Percentiles rank a stretch among this genome's conserved stretches.
These are phyloP conservation scores for Sarocladiaceae sp. DNA, from an alignment of 2,329 filamentous ascomycete genomes.

Conservation along the genomic window DNA sequence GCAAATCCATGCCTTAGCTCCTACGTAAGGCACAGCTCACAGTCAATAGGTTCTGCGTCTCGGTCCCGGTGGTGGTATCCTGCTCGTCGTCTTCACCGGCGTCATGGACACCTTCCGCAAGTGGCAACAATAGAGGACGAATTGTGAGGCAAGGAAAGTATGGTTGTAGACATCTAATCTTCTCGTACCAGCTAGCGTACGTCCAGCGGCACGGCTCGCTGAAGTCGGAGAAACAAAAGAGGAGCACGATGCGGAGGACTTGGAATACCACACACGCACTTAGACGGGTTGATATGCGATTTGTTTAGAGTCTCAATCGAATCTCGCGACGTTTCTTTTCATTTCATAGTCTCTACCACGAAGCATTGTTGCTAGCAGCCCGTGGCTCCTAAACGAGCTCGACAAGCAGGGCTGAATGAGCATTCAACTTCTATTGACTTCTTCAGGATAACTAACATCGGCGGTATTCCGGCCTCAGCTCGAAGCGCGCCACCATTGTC, in stretches of 20 bases:
- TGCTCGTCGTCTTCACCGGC: slow-evolving; percentile 82
- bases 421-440: too few species aligned
- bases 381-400: too few species aligned
- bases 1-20: slow-evolving; percentile 33
- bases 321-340: not conserved
- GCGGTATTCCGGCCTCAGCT: too few species aligned
- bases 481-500: too few species aligned
- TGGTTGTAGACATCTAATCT: not conserved
- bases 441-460: too few species aligned
- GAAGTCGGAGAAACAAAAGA: not conserved
- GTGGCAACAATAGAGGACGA: slow-evolving; percentile 25
- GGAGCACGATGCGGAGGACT: not conserved
- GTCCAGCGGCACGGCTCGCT: not conserved
- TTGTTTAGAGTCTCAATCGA: slow-evolving; percentile 3
- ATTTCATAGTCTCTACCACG: not conserved
- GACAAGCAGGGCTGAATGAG: too few species aligned
- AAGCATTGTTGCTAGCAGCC: too few species aligned
- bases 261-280: slow-evolving; percentile 1
- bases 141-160: not conserved
- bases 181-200: not conserved
- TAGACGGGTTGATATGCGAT: slow-evolving; percentile 2
- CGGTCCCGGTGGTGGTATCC: slow-evolving; percentile 58
- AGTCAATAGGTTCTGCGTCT: slow-evolving; percentile 37
- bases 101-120: slow-evolving; percentile 91
- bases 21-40: not conserved